A percentile compares a stretch with the other conserved stretches of the same genome.
phyloP scores from a whole-genome alignment of 148 eudicot species.

The Amaranthus cruentus region DNA sequence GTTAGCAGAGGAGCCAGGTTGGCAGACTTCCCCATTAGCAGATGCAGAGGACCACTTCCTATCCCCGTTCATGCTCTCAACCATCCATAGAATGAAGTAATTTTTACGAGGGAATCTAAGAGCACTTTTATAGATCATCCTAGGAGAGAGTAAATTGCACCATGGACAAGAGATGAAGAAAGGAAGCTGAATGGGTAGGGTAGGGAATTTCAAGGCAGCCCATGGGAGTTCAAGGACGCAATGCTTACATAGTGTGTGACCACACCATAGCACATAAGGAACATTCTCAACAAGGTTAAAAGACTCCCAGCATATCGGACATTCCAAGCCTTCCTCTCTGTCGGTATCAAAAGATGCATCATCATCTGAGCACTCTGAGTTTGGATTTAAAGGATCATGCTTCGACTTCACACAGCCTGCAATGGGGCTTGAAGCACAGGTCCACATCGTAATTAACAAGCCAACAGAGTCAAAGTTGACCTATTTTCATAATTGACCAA shows the following conservation, averaged over 20 bases:
- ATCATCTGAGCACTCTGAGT: slow-evolving; percentile 51
- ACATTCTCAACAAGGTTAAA: slow-evolving; percentile 64
- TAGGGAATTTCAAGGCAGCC: slow-evolving; percentile 52
- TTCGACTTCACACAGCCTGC: slow-evolving; percentile 29
- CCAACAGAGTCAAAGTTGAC: slow-evolving; percentile 5
- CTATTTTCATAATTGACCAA: slow-evolving; percentile 11
- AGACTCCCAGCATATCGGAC: slow-evolving; percentile 66
- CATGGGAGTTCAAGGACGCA: slow-evolving; percentile 56
- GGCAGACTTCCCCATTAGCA: slow-evolving; percentile 25
- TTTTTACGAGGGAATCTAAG: slow-evolving; percentile 57
- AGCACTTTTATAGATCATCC: slow-evolving; percentile 43
- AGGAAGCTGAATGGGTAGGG: slow-evolving; percentile 55
- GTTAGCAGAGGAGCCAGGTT: slow-evolving; percentile 15
- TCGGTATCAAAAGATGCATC: slow-evolving; percentile 41
- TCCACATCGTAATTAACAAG: slow-evolving; percentile 35
- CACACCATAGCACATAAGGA: slow-evolving; percentile 64
- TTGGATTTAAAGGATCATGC: slow-evolving; percentile 23
- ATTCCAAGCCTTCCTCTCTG: slow-evolving; percentile 56
- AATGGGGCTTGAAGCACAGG: slow-evolving; percentile 39
- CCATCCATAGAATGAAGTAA: slow-evolving; percentile 66
- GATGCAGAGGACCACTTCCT: slow-evolving; percentile 33
- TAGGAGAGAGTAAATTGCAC: slow-evolving; percentile 50
- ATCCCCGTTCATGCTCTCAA: slow-evolving; percentile 65
- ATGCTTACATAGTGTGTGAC: slow-evolving; percentile 58
- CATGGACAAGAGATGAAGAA: slow-evolving; percentile 64